Evolutionary conservation across 805 yeast genomes (phyloP), one percentile per base, ranked within the genome.

Genomic region (Ogataea henricii): DNA sequence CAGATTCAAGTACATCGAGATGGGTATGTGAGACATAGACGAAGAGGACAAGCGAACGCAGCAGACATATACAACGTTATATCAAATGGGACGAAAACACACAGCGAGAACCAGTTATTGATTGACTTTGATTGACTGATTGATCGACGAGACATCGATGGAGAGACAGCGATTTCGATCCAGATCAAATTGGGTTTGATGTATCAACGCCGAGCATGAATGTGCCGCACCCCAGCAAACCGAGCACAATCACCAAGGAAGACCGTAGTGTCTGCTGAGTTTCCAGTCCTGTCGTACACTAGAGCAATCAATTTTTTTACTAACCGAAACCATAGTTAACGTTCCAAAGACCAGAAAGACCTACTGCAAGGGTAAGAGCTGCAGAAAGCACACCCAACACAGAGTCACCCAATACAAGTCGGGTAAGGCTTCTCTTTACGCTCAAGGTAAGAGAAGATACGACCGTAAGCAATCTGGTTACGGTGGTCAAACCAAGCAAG

Each of bases 391-490:
- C 94, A 92, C 98, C 72, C 97, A 90, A 81, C 99, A 94, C 96
- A 94, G 92, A 85, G 99, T 94, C 73, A 92, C 99, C 78, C 99
- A 94, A 84, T 94, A 94, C 95, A 94, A 94, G 80, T 96, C 98
- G 75, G 99, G 99, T 82, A 94, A 94, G 84, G 98, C 99, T 76
- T 92, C 98, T 62, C 85, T 91, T 70, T 90, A 84, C 74, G 97
- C 98, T 68, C 98, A 94, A 83, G 99, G 99, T 87, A 94, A 95
- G 92, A 90, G 99, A 85, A 91, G 99, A 85, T 94, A 94, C 83
- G 99, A 94, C 92, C 96, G 99, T 82, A 94, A 94, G 81, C 99
- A 94, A 83, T 75, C 87, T 70, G 99, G 99, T 90, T 94, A 84
- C 82, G 99, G 99, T 89, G 99, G 99, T 89, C 99, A 94, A 83